Evolutionary conservation across 2,329 filamentous ascomycete species (phyloP).

Genomic region (Diaporthe ilicicola): DNA sequence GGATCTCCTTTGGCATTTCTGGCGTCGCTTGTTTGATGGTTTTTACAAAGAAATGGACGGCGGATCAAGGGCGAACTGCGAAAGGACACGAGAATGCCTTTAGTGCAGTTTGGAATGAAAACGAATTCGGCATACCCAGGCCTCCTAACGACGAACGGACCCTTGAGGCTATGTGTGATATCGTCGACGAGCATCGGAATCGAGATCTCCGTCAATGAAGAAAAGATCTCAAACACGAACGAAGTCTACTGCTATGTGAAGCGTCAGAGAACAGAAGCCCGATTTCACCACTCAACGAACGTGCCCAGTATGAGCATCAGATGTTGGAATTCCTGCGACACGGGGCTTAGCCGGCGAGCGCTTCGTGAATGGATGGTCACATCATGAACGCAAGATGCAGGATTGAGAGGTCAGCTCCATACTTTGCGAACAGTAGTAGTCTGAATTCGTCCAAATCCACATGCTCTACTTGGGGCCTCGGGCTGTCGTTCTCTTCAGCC

Average conservation of each 20-base stretch:
- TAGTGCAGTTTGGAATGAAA: slow-evolving; percentile 46
- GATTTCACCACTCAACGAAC: neutral
- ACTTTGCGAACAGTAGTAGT: neutral
- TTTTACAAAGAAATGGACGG: slow-evolving; percentile 44
- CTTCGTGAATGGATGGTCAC: neutral
- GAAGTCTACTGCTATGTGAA: neutral
- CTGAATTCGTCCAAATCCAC: neutral
- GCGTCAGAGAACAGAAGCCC: neutral
- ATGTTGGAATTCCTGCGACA: neutral
- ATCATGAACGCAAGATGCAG: neutral
- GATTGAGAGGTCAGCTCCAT: neutral
- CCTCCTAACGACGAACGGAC: slow-evolving; percentile 33
- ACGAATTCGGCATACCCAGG: slow-evolving; percentile 33
- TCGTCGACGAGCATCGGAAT: slow-evolving; percentile 29
- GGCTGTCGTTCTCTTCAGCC: neutral
- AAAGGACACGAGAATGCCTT: slow-evolving; percentile 42
- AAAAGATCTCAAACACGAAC: slow-evolving; percentile 30
- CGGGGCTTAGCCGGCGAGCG: neutral
- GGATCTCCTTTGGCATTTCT: slow-evolving; percentile 44
- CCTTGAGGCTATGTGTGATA: slow-evolving; percentile 31
- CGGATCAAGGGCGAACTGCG: slow-evolving; percentile 42
- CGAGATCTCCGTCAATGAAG: slow-evolving; percentile 33
- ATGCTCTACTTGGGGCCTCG: neutral
- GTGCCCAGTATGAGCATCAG: neutral
- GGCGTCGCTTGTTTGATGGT: slow-evolving; percentile 46